phyloP scores from a whole-genome alignment of 2,329 filamentous ascomycete genomes.

The Calonectria hongkongensis region DNA sequence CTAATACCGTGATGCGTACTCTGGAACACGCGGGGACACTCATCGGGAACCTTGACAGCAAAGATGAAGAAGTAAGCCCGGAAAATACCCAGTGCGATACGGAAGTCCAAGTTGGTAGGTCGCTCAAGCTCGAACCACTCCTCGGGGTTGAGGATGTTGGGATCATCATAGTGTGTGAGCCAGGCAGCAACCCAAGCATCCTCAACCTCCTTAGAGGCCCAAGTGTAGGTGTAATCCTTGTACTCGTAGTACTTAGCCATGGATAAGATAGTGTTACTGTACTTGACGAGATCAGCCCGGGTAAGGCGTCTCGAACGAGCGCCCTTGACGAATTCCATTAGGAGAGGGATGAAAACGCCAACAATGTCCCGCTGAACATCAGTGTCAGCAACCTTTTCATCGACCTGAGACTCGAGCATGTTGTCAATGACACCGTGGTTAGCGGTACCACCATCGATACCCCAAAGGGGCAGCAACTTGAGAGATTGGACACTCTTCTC shows the following conservation, averaged over 20 bases:
- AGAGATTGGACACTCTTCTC: conserved; percentile 49
- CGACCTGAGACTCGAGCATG: conserved; percentile 44
- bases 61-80: conserved; percentile 48
- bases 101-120: conserved; percentile 43
- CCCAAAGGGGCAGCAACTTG: conserved; percentile 47
- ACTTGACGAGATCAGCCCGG: conserved; percentile 43
- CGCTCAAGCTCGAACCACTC: conserved; percentile 47
- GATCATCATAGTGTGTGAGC: conserved; percentile 42
- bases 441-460: conserved; percentile 45
- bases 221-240: conserved; percentile 45
- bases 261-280: conserved; percentile 44
- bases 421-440: conserved; percentile 48
- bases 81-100: conserved; percentile 41
- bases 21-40: conserved; percentile 47
- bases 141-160: conserved; percentile 39
- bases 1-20: conserved; percentile 49
- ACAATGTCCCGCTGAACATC: conserved; percentile 39
- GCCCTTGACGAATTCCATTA: conserved; percentile 47
- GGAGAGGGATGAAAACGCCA: conserved; percentile 41
- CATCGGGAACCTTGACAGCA: conserved; percentile 41
- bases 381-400: conserved; percentile 45
- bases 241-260: conserved; percentile 48
- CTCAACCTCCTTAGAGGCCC: conserved; percentile 42
- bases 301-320: conserved; percentile 43
- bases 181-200: conserved; percentile 44